These are phyloP conservation scores for Cocos nucifera DNA, from an alignment of 176 grass and related monocot species.

Conservation along the genomic window DNA sequence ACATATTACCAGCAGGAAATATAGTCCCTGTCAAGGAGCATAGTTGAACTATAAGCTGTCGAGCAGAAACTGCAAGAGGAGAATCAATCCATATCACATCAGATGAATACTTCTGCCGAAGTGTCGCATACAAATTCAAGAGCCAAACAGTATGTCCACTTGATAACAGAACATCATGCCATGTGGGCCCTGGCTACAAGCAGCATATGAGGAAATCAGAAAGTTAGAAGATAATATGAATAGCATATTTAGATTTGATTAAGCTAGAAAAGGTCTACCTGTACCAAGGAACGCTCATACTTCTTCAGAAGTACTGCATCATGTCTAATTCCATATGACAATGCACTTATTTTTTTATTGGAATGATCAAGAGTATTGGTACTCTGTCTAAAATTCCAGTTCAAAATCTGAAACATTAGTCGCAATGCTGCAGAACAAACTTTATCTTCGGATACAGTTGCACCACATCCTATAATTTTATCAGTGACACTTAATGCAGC, in stretches of 20 bases:
- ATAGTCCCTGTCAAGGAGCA: constrained; percentile 86
- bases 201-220: constrained; percentile 30
- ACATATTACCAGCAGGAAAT: constrained; percentile 75
- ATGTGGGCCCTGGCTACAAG: constrained; percentile 82
- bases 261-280: constrained; percentile 36
- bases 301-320: constrained; percentile 77
- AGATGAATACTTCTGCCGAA: constrained; percentile 66
- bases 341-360: constrained; percentile 40
- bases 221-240: constrained; percentile 21
- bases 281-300: constrained; percentile 72
- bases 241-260: neutral
- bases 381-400: constrained; percentile 65
- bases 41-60: constrained; percentile 83
- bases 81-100: constrained; percentile 90
- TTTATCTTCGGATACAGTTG: constrained; percentile 54
- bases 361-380: constrained; percentile 22
- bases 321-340: constrained; percentile 62
- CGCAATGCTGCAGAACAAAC: constrained; percentile 68
- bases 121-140: constrained; percentile 71
- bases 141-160: constrained; percentile 68
- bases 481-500: constrained; percentile 57
- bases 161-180: constrained; percentile 75
- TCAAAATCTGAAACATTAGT: constrained; percentile 92
- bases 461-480: constrained; percentile 52
- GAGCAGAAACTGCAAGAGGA: constrained; percentile 66